Evolutionary conservation across 164 flowering plant genomes (phyloP).

Genomic region (Paratinospora sagittata): DNA sequence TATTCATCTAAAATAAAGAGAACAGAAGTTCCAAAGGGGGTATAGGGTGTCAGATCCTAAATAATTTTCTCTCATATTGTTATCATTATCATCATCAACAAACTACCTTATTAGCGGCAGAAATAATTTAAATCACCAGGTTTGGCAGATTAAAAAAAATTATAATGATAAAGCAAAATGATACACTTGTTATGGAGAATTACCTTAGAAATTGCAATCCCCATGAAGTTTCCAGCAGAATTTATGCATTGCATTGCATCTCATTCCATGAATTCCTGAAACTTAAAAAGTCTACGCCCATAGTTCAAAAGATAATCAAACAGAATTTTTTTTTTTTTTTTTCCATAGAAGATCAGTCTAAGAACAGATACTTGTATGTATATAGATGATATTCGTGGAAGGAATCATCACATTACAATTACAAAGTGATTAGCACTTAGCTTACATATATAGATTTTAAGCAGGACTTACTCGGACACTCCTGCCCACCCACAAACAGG

Average conservation of each 20-base stretch:
- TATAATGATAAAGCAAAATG: no score
- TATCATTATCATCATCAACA: neutral
- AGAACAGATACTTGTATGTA: neutral
- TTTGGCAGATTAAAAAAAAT: no score
- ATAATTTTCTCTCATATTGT: neutral
- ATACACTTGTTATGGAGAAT: no score
- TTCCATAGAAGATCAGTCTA: neutral
- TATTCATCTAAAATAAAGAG: neutral
- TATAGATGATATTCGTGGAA: constrained; percentile 2
- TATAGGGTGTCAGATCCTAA: neutral
- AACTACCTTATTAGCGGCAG: neutral
- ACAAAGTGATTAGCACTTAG: constrained; percentile 1
- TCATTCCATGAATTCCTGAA: neutral
- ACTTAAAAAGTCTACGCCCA: neutral
- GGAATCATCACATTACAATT: constrained; percentile 1
- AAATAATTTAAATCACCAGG: no score
- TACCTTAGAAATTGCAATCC: neutral
- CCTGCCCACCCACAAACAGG: constrained; percentile 1
- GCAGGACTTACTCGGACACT: neutral
- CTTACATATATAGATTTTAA: neutral
- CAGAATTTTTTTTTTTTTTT: no score
- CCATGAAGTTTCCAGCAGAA: neutral
- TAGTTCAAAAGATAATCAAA: neutral
- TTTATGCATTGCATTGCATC: neutral
- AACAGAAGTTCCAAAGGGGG: neutral